Conservation (phyloP, 208 protist species). For the Leishmania turanica region DNA sequence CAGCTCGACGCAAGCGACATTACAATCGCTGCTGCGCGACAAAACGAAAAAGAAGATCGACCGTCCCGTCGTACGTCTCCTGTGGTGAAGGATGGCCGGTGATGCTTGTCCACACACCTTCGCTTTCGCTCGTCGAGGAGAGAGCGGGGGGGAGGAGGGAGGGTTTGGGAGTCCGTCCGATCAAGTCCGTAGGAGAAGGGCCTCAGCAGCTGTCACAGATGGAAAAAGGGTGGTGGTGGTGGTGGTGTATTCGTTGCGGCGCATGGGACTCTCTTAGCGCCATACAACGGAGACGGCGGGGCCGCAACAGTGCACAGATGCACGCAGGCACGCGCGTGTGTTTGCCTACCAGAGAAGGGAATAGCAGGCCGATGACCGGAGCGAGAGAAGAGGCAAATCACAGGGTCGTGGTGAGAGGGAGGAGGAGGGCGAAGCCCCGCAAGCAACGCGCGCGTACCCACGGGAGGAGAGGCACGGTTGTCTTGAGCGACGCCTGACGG, state of each 20-base stretch:
- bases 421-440: not conserved
- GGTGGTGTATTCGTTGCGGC: not conserved
- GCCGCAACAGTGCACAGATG: not conserved
- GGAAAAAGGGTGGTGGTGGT: not conserved
- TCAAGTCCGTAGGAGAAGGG: not conserved
- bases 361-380: not conserved
- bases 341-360: not conserved
- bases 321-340: constrained; percentile 1
- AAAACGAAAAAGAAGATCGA: not conserved
- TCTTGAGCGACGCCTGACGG: not conserved
- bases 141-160: too few species aligned
- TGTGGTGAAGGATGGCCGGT: not conserved
- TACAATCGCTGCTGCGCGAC: not conserved
- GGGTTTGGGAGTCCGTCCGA: not conserved
- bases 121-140: not conserved
- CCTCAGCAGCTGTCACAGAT: not conserved
- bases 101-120: not conserved
- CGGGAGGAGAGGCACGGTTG: not conserved
- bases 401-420: not conserved
- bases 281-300: not conserved
- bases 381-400: not conserved
- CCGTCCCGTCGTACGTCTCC: not conserved
- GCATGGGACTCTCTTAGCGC: not conserved
- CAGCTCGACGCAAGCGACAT: constrained; percentile 23
- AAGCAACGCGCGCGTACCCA: not conserved